Evolutionary conservation across 1,284 basidiomycete genomes (phyloP), one percentile per base, ranked within the genome.

Genomic region (Chalciporus sp.): DNA sequence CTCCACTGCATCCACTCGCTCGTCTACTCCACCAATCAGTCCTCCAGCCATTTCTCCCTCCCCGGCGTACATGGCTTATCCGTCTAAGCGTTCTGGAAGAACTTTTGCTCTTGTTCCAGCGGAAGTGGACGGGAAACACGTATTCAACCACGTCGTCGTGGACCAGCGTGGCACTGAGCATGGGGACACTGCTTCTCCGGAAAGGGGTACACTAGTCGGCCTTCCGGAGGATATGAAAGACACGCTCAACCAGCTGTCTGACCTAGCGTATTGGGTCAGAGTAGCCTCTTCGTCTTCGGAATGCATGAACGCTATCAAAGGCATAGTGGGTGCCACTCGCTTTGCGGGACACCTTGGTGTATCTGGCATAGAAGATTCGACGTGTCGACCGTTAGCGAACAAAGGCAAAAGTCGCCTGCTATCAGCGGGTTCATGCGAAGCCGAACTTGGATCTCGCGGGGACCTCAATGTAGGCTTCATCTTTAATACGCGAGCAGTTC

Each of bases 161-260:
- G 42, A 53, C 43, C 54, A 29, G 14, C 27, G 19, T 16, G 48
- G 26, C 47, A 42, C 29, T 47, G 20, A 31, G 37, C 14, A 23
- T 5, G 40, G 16, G 29, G 41, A 37, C 42, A 11, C 37, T n/a
- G 20, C 17, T 29, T 53, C 47, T 47, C 3, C 23, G n/a, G 33
- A 19, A 6, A 29, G 28, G 9, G 7, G 29, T 29, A 31, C 47
- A 20, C 19, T 46, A 17, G 28, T 41, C n/a, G 65, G 69, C 23
- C 56, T 71, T 41, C 66, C 62, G 33, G 55, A 57, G 19, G 67
- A 68, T 43, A 67, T 72, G 64, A 62, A 45, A 29, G 68, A 65
- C 17, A 49, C 69, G 2, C 58, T 68, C 7, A 53, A 45, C 28
- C 58, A 71, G 42, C 48, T 72, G 42, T 69, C 71, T 37, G 64